Conservation (phyloP, 441 rosid genomes). For the Pelargonium exstipulatum region DNA sequence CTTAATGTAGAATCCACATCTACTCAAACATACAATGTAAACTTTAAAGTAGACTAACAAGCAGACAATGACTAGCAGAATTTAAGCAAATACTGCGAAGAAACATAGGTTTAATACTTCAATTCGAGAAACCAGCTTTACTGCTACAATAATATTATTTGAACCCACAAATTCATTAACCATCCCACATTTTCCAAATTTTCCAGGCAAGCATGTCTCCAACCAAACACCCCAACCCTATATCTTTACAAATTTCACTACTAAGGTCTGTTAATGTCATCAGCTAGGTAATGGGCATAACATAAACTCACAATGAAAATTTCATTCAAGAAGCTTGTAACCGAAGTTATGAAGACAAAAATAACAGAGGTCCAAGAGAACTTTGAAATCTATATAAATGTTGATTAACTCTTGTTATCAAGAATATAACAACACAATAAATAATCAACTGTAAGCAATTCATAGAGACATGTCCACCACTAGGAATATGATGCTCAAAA, state of each 20-base stretch:
- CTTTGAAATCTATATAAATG: background rate
- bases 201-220: background rate
- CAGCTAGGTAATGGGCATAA: constrained; percentile 3
- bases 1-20: background rate
- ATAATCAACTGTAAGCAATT: background rate
- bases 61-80: constrained; percentile 1
- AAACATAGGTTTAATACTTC: background rate
- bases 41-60: background rate
- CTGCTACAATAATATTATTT: background rate
- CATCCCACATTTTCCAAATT: background rate
- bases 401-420: background rate
- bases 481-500: constrained; percentile 5
- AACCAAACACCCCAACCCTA: background rate
- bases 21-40: background rate
- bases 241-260: background rate
- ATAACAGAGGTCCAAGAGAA: background rate
- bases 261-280: no score
- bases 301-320: background rate
- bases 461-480: background rate
- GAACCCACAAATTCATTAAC: background rate
- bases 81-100: constrained; percentile 2
- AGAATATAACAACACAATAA: background rate
- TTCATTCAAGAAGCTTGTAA: background rate
- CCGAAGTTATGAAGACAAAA: background rate
- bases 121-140: background rate